Evolutionary conservation across 768 basidiomycete species (phyloP).

Genomic region (Daedaleopsis nitida): DNA sequence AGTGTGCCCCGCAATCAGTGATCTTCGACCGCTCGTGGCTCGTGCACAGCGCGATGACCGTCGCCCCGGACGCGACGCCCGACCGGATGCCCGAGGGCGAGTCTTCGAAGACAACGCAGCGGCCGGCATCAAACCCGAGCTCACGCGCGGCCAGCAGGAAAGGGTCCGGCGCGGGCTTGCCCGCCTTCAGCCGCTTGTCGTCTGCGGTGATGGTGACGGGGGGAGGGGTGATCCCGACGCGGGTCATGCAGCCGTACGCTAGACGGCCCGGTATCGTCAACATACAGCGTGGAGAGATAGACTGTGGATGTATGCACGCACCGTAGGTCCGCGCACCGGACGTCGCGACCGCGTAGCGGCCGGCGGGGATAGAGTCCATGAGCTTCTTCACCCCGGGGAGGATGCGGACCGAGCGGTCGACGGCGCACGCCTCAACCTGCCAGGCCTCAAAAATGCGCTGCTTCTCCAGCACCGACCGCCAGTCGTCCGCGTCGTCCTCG

Average conservation of each 20-base stretch:
- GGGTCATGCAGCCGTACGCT: constrained; percentile 69
- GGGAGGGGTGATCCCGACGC: constrained; percentile 69
- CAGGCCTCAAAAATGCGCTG: constrained; percentile 47
- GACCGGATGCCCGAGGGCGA: constrained; percentile 67
- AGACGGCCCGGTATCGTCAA: constrained; percentile 9
- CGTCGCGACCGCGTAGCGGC: constrained; percentile 71
- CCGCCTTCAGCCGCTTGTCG: constrained; percentile 68
- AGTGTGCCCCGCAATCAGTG: constrained; percentile 57
- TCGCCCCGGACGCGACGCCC: constrained; percentile 72
- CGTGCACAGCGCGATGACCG: constrained; percentile 75
- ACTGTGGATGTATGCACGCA: constrained; percentile 30
- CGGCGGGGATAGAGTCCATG: constrained; percentile 64
- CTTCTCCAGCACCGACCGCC: constrained; percentile 25
- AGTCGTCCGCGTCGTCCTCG: constrained; percentile 24
- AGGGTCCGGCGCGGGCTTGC: constrained; percentile 63
- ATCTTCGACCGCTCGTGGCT: constrained; percentile 61
- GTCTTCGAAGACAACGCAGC: constrained; percentile 80
- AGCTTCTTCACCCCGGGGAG: constrained; percentile 68
- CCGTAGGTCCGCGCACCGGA: constrained; percentile 73
- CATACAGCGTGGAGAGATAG: background rate
- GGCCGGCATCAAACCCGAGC: constrained; percentile 54
- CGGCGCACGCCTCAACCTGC: constrained; percentile 54
- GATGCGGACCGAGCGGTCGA: constrained; percentile 65
- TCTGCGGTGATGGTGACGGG: constrained; percentile 74
- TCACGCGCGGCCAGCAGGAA: constrained; percentile 63